Conservation (phyloP, 441 rosid genomes). For the Theobroma grandiflorum region DNA sequence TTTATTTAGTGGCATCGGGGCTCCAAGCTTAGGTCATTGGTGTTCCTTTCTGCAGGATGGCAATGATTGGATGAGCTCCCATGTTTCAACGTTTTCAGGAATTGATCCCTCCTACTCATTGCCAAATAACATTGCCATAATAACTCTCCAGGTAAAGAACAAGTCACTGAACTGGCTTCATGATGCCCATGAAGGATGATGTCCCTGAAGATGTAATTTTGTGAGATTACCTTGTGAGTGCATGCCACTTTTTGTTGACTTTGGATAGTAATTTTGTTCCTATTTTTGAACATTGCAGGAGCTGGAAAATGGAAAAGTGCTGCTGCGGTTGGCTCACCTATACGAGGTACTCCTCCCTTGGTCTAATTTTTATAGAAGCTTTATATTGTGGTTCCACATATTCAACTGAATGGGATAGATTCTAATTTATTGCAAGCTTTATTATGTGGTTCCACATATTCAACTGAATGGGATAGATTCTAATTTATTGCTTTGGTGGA, state of each 20-base stretch:
- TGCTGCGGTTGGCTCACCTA: conserved; percentile 75
- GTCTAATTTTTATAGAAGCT: background rate
- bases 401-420: background rate
- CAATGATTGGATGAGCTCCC: conserved; percentile 56
- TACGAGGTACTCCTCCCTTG: conserved; percentile 53
- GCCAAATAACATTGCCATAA: conserved; percentile 62
- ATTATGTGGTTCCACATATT: background rate
- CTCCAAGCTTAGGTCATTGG: conserved; percentile 27
- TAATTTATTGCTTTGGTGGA: conserved; percentile 12
- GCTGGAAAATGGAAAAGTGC: conserved; percentile 63
- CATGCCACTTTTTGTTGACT: background rate
- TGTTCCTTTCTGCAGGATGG: conserved; percentile 56
- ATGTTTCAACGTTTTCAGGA: conserved; percentile 54
- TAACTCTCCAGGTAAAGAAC: conserved; percentile 68
- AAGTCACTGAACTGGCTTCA: conserved; percentile 18
- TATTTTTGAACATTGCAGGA: conserved; percentile 47
- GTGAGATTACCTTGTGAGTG: background rate
- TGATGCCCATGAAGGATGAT: background rate
- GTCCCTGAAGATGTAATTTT: background rate
- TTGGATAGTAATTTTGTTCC: background rate
- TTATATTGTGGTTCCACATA: background rate
- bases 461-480: background rate
- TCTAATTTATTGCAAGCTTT: conserved; percentile 4
- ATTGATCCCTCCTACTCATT: conserved; percentile 67
- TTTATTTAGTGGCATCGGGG: conserved; percentile 19